Evolutionary conservation across 202 grass and related monocot genomes (phyloP), one percentile per base, ranked within the genome.

Genomic region (Cymbopogon flexuosus): DNA sequence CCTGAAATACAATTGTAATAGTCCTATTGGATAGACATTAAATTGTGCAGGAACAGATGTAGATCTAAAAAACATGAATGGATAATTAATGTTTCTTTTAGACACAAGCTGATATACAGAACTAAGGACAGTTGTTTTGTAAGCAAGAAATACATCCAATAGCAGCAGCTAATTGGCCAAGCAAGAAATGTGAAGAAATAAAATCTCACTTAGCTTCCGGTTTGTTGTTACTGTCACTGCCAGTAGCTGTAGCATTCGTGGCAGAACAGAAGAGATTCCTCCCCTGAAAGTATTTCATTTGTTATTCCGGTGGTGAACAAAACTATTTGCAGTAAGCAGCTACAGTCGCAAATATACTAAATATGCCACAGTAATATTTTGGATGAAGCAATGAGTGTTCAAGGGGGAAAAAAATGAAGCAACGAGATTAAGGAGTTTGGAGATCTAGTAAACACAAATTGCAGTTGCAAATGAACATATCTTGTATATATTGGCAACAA

Each of bases 151-250:
- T 69, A 60, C 24, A 82, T 41, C 3, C 31, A 35, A 54, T 3
- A 69, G 15, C 24, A 86, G 37, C 8, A 83, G 37, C 8, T 60
- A 43, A 71, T 22, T 71, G 56, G 18, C 8, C 37, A 88, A 27
- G 21, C 12, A 37, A 8, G 2, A 7, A 62, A 29, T 21, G 11
- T 62, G 18, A 43, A 80, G 45, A 49, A 16, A 47, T 5, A 41
- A 46, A 62, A 43, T 70, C 88, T 84, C 86, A 87, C 84, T 87
- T 87, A 71, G 49, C 77, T 40, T 90, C 34, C 1, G 1, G 49
- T 16, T 77, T 51, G 5, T 49, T 72, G 9, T 74, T 67, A 22
- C 35, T 80, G 15, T 77, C 77, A 36, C 6, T 51, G 14, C 45
- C 45, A 16, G 45, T 49, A 2, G 40, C 60, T 68, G 30, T 72